Evolutionary conservation across 2,329 filamentous ascomycete genomes (phyloP).

Genomic region (Camptophora hylomeconis): DNA sequence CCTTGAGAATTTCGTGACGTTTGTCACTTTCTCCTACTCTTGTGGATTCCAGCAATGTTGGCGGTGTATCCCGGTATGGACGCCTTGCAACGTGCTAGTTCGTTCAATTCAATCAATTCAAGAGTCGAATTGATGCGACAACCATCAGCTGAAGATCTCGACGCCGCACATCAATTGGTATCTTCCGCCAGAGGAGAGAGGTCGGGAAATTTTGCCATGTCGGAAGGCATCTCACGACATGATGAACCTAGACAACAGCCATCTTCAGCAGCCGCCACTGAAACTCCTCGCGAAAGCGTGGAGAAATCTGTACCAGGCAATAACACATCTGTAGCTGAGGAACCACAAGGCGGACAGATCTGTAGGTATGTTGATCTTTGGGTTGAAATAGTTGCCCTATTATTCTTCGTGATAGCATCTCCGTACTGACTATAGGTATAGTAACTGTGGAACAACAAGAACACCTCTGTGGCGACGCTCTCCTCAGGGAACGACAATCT

Average conservation of each 20-base stretch:
- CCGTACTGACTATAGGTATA: constrained; percentile 26
- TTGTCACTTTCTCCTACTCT: not conserved
- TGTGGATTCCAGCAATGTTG: constrained; percentile 12
- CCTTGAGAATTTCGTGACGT: too few species aligned
- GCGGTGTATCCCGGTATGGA: constrained; percentile 16
- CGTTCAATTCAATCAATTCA: constrained; percentile 10
- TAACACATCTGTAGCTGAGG: constrained; percentile 4
- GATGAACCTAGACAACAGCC: constrained; percentile 3
- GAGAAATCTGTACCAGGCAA: constrained; percentile 1
- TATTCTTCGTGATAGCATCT: too few species aligned
- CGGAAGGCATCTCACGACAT: constrained; percentile 6
- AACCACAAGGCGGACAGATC: constrained; percentile 13
- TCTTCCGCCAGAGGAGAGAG: constrained; percentile 33
- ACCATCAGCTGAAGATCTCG: constrained; percentile 33
- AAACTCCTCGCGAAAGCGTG: constrained; percentile 6
- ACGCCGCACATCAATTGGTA: constrained; percentile 35
- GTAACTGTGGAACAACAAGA: constrained; percentile 87
- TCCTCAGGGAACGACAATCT: constrained; percentile 85
- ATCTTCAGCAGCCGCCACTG: constrained; percentile 1
- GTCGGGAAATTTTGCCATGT: constrained; percentile 4
- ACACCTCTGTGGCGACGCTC: constrained; percentile 93
- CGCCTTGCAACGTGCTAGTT: constrained; percentile 11
- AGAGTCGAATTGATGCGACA: constrained; percentile 27
- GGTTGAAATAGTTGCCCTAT: constrained; percentile 7
- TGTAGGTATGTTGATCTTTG: constrained; percentile 15